A percentile compares a stretch with the other conserved stretches of the same genome.
These are phyloP conservation scores for Leishmania tarentolae DNA, from an alignment of 208 protist genomes.

Conservation along the genomic window DNA sequence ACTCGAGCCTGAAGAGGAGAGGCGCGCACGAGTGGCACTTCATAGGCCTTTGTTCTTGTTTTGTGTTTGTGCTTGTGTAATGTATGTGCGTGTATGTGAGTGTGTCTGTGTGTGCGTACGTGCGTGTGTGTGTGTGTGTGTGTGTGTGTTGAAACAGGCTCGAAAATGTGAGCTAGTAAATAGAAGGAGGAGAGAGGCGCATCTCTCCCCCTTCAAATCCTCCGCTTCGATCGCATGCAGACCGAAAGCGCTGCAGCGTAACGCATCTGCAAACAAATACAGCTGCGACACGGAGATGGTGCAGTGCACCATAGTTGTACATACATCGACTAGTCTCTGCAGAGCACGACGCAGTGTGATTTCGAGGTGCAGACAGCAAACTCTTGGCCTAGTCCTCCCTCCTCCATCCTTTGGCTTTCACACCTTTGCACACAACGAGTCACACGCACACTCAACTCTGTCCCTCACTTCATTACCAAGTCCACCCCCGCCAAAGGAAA, in stretches of 20 bases:
- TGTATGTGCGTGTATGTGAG: not conserved
- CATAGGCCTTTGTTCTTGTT: too few species aligned
- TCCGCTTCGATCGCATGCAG: not conserved
- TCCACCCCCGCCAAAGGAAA: not conserved
- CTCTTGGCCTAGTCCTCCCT: not conserved
- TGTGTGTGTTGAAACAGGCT: not conserved
- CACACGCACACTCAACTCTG: not conserved
- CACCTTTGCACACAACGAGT: not conserved
- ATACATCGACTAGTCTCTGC: not conserved
- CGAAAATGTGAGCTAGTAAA: not conserved
- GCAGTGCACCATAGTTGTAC: not conserved
- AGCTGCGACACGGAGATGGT: not conserved
- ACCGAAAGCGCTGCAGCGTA: not conserved
- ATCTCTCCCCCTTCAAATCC: not conserved
- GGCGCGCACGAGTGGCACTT: not conserved
- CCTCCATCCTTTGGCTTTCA: not conserved
- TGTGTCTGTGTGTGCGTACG: not conserved
- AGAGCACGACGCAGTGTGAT: conserved; percentile 4
- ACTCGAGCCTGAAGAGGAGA: not conserved
- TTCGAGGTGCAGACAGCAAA: not conserved
- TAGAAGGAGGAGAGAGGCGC: not conserved
- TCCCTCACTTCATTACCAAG: not conserved
- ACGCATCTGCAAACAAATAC: not conserved
- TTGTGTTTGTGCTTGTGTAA: not conserved
- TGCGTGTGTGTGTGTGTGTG: not conserved